Base-by-base conservation (phyloP, 306 rosid genomes). In the Ormosia semicastrata region DNA sequence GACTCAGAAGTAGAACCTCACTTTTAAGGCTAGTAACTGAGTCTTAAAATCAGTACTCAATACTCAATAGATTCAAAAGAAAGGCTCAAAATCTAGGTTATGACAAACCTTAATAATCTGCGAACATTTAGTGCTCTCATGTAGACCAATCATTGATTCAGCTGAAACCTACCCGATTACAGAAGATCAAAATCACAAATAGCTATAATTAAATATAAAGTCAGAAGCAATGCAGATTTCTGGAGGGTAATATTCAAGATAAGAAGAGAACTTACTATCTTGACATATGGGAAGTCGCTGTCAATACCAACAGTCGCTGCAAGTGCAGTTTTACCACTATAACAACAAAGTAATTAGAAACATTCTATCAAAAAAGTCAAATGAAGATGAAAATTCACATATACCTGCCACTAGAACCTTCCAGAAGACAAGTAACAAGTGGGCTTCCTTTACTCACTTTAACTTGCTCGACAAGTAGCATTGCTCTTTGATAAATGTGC, bases 371-470 rank as follows among this genome's bases (percentile, higher is more conserved):
- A 80, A 58, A 78, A 78, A 73, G 58, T 47, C 36, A 74, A 82
- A 56, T 77, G 53, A 64, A 47, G 50, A 39, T 46, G 77, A 62
- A 78, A 34, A 68, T 53, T 44, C 64, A 29, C 5, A 58, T 70
- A 39, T 86, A 96, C 99, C 98, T 96, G 92, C 99, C 98, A 74
- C 94, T 89, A 14, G 94, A 89, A 60, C 99, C 99, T 90, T 93
- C 99, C 71, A 96, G 89, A 85, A 96, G 99, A 85, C 98, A 90
- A 54, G 97, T 89, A 83, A 93, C 91, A 75, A 96, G 91, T 4
- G 99, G 96, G 85, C 98, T 93, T 91, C 97, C 97, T 84, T 88
- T 86, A 83, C 99, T 96, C 81, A 91, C 94, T 91, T 91, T 93
- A 81, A 96, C 99, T 89, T 96, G 97, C 87, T 92, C 97, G 86